Percentiles rank a stretch among this genome's conserved stretches.
Evolutionary conservation across 331 rosid species (phyloP).

Genomic region (Telfairia occidentalis): DNA sequence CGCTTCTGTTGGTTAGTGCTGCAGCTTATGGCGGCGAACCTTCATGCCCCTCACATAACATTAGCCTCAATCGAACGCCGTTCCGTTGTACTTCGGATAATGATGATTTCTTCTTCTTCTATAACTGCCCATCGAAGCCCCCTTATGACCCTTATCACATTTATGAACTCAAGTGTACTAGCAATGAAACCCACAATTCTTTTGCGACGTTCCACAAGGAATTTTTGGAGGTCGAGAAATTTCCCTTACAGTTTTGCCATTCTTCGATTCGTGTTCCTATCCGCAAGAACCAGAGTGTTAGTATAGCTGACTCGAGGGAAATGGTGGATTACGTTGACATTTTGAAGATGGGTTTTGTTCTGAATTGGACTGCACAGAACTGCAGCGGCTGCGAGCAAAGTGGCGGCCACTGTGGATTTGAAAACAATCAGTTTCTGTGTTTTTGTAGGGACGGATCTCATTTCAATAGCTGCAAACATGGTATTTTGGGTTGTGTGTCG

Average conservation of each 20-base stretch:
- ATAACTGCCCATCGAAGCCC: constrained; percentile 31
- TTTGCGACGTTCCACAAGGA: constrained; percentile 44
- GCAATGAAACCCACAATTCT: constrained; percentile 24
- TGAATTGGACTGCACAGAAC: constrained; percentile 41
- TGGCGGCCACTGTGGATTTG: constrained; percentile 48
- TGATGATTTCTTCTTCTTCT: constrained; percentile 36
- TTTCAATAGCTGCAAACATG: constrained; percentile 30
- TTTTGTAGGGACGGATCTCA: constrained; percentile 37
- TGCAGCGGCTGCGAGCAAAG: constrained; percentile 39
- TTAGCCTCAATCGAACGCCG: constrained; percentile 32
- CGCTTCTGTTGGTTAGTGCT: constrained; percentile 26
- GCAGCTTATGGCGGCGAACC: constrained; percentile 10
- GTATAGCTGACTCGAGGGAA: constrained; percentile 10
- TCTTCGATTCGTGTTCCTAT: constrained; percentile 30
- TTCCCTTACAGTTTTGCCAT: constrained; percentile 23
- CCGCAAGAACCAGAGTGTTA: constrained; percentile 1
- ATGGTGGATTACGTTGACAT: constrained; percentile 36
- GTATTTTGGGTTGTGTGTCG: constrained; percentile 14
- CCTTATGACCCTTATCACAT: no score
- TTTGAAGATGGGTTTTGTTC: constrained; percentile 50
- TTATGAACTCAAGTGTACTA: constrained; percentile 30
- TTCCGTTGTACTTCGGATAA: constrained; percentile 20
- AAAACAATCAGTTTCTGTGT: constrained; percentile 23
- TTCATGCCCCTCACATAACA: constrained; percentile 34
- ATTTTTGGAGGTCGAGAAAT: constrained; percentile 19